Conservation (phyloP, 2,329 filamentous ascomycete species). For the Talaromyces sp. region DNA sequence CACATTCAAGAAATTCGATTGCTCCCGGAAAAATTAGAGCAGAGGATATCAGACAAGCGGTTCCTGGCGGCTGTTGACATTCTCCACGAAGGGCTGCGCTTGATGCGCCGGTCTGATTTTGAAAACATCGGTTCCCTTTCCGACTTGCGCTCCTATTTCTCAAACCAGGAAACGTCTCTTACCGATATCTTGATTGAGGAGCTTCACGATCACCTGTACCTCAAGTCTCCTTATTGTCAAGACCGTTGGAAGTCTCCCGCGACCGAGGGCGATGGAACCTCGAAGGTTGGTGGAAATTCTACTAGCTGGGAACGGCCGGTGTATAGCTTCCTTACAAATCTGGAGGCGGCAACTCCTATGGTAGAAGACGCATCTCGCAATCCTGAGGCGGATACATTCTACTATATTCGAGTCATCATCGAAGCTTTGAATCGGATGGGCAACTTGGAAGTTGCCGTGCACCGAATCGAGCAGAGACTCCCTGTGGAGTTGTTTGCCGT, state of each 20-base stretch:
- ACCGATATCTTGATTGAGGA: conserved; percentile 97
- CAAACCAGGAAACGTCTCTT: conserved; percentile 85
- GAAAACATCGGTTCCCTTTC: conserved; percentile 85
- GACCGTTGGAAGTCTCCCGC: conserved; percentile 82
- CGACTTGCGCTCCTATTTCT: conserved; percentile 80
- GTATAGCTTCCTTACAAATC: conserved; percentile 53
- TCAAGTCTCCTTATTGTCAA: conserved; percentile 96
- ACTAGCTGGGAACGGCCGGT: conserved; percentile 50
- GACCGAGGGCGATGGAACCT: conserved; percentile 28
- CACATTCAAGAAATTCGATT: conserved; percentile 83
- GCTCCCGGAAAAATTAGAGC: conserved; percentile 88
- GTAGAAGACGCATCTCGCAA: conserved; percentile 88
- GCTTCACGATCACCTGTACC: conserved; percentile 91
- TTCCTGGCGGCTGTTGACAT: conserved; percentile 92
- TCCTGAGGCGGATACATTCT: conserved; percentile 91
- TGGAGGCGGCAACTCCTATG: conserved; percentile 54
- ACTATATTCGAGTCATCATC: conserved; percentile 81
- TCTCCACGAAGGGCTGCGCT: conserved; percentile 76
- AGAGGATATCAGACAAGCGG: conserved; percentile 90
- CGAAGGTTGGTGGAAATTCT: conserved; percentile 20
- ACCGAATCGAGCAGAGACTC: conserved; percentile 85
- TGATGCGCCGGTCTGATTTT: conserved; percentile 80
- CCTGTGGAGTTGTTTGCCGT: conserved; percentile 91
- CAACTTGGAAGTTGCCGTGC: conserved; percentile 76
- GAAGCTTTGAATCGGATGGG: conserved; percentile 89